These are phyloP conservation scores for Elsinoe batatas DNA, from an alignment of 2,329 filamentous ascomycete species.

Conservation along the genomic window DNA sequence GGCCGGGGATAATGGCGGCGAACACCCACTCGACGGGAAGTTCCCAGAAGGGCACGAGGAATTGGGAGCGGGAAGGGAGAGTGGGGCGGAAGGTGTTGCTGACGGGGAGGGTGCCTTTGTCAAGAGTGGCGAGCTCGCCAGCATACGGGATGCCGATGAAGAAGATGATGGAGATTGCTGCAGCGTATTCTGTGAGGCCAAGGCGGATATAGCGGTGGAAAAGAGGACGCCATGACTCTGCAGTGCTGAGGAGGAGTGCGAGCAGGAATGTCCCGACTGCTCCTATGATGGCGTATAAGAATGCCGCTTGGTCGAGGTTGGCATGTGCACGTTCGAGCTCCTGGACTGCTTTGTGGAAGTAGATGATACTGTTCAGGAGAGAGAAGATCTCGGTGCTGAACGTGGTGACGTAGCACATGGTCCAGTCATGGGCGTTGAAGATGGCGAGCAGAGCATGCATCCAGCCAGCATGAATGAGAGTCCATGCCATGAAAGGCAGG, in stretches of 20 bases:
- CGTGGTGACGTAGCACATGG: constrained; percentile 59
- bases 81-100: constrained; percentile 49
- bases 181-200: constrained; percentile 53
- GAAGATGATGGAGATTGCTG: constrained; percentile 55
- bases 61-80: constrained; percentile 43
- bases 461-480: constrained; percentile 55
- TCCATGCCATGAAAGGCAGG: constrained; percentile 59
- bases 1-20: constrained; percentile 50
- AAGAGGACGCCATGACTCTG: constrained; percentile 51
- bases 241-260: constrained; percentile 52
- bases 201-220: constrained; percentile 54
- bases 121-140: constrained; percentile 48
- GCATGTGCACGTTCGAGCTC: constrained; percentile 52
- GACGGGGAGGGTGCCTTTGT: constrained; percentile 50
- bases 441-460: constrained; percentile 55
- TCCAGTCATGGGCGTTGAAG: constrained; percentile 60
- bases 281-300: constrained; percentile 56
- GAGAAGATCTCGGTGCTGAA: constrained; percentile 60
- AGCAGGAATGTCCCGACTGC: constrained; percentile 54
- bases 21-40: constrained; percentile 51
- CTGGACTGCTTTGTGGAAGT: constrained; percentile 58
- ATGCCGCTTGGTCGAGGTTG: constrained; percentile 49
- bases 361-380: constrained; percentile 57
- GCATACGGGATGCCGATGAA: constrained; percentile 55
- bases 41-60: constrained; percentile 56